Percentiles rank a stretch among this genome's conserved stretches.
Conservation (phyloP, 148 eudicot species). For the Fagopyrum esculentum region DNA sequence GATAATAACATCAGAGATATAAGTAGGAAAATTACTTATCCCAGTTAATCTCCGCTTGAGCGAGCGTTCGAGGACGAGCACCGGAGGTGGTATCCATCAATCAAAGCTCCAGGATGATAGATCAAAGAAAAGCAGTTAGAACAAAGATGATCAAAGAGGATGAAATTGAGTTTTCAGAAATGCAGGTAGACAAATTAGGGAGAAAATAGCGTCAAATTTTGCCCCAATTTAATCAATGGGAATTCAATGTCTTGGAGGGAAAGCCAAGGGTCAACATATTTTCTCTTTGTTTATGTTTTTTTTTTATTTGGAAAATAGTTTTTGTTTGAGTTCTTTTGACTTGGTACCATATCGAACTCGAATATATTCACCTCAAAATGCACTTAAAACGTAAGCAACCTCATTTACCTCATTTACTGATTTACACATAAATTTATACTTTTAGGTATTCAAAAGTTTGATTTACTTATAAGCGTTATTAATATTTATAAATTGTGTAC, state of each 20-base stretch:
- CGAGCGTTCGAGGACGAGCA: slow-evolving; percentile 40
- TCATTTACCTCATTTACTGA: too few relatives aligned
- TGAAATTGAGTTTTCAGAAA: not conserved
- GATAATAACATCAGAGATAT: not conserved
- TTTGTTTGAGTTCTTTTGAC: not conserved
- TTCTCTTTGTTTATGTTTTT: not conserved
- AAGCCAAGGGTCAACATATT: not conserved
- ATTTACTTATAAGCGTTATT: too few relatives aligned
- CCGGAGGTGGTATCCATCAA: slow-evolving; percentile 40
- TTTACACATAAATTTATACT: too few relatives aligned
- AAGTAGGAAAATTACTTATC: slow-evolving; percentile 48
- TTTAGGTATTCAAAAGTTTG: too few relatives aligned
- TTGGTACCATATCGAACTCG: not conserved
- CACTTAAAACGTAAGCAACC: too few relatives aligned
- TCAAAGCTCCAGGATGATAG: not conserved
- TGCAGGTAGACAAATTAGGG: not conserved
- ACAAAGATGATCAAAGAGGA: not conserved
- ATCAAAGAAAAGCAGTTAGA: not conserved
- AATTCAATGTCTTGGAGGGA: slow-evolving; percentile 7
- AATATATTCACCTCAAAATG: too few relatives aligned
- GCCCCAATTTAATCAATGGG: not conserved
- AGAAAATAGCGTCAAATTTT: not conserved
- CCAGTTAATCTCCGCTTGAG: slow-evolving; percentile 90
- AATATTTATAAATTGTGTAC: too few relatives aligned
- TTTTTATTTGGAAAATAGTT: not conserved